Percentiles rank a stretch among this genome's conserved stretches.
Conservation (phyloP, 345 rosid species). For the Iberis pinnata region DNA sequence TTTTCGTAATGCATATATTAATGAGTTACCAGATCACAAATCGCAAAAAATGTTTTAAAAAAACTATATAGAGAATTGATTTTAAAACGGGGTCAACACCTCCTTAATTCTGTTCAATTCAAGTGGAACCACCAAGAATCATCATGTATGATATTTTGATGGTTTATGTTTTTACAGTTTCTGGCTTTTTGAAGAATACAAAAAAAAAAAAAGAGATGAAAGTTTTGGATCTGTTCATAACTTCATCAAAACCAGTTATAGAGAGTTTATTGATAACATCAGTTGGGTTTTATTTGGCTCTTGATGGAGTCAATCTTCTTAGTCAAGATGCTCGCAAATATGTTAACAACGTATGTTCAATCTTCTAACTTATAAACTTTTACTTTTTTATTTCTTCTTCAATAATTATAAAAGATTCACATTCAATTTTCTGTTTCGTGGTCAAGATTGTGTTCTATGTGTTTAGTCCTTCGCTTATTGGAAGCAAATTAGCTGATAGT, state of each 20-base stretch:
- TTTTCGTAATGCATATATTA: no score
- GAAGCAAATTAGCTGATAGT: slow-evolving; percentile 44
- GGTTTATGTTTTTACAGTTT: neutral
- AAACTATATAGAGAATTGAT: no score
- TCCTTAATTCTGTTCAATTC: no score
- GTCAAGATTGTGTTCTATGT: slow-evolving; percentile 50
- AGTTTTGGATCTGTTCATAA: slow-evolving; percentile 44
- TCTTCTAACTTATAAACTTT: no score
- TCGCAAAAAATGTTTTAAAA: no score
- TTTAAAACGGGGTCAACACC: no score
- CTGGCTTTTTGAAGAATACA: neutral
- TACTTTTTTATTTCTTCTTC: neutral
- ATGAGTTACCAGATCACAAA: no score
- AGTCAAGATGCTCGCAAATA: slow-evolving; percentile 51
- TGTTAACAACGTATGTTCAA: slow-evolving; percentile 43
- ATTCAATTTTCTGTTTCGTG: no score
- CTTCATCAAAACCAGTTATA: slow-evolving; percentile 49
- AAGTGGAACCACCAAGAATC: no score
- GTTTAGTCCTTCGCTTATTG: slow-evolving; percentile 56
- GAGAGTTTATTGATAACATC: slow-evolving; percentile 48
- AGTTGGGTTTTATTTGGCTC: slow-evolving; percentile 50
- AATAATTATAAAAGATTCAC: no score
- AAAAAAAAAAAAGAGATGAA: slow-evolving; percentile 35
- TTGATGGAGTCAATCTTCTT: slow-evolving; percentile 40
- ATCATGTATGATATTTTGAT: neutral